These are phyloP conservation scores for Graphilbum fragrans DNA, from an alignment of 2,329 filamentous ascomycete species.

Conservation along the genomic window DNA sequence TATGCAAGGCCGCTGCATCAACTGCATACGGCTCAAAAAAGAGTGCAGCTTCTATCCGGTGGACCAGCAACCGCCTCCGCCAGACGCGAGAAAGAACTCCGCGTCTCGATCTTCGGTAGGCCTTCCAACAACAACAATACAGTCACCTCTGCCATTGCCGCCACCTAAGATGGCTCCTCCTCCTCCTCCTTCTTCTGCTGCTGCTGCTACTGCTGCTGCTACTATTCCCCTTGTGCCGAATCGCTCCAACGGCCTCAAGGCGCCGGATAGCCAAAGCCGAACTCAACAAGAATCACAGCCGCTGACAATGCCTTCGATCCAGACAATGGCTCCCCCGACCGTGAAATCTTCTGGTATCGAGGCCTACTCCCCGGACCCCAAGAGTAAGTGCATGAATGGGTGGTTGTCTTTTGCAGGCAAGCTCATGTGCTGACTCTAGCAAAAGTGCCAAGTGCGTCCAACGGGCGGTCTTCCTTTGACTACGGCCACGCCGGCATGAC, in stretches of 20 bases:
- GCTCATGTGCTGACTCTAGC: too few species aligned
- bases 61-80: slow-evolving; percentile 58
- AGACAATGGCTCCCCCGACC: slow-evolving; percentile 30
- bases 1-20: slow-evolving; percentile 65
- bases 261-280: slow-evolving; percentile 27
- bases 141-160: neutral
- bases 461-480: slow-evolving; percentile 12
- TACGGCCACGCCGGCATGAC: slow-evolving; percentile 25
- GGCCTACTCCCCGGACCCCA: slow-evolving; percentile 24
- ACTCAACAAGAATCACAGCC: slow-evolving; percentile 24
- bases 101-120: slow-evolving; percentile 24
- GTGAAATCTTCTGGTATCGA: slow-evolving; percentile 25
- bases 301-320: slow-evolving; percentile 29
- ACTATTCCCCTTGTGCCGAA: neutral
- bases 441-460: slow-evolving; percentile 22
- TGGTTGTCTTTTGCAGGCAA: too few species aligned
- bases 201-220: slow-evolving; percentile 34
- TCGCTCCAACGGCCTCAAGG: too few species aligned
- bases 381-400: slow-evolving; percentile 25
- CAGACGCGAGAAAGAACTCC: slow-evolving; percentile 30
- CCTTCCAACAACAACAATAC: neutral
- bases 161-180: slow-evolving; percentile 16
- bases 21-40: slow-evolving; percentile 89
- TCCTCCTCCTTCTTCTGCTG: slow-evolving; percentile 18
- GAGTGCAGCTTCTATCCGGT: slow-evolving; percentile 89